Evolutionary conservation across 306 rosid genomes (phyloP), one percentile per base, ranked within the genome.

Genomic region (Pachyrhizus erosus): DNA sequence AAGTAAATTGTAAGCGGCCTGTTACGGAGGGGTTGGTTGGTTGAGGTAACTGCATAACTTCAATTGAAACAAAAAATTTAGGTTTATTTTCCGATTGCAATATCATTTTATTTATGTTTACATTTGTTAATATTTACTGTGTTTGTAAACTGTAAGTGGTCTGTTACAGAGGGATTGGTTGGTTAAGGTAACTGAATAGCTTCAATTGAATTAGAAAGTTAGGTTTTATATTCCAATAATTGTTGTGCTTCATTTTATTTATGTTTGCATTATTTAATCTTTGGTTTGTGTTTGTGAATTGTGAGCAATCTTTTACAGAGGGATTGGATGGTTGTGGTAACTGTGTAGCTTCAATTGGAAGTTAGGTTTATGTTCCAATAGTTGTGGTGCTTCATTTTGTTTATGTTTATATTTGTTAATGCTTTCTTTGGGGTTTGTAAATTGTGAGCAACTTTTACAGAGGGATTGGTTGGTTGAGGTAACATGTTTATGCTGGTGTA

Each of bases 401-500:
- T 4, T 43, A 29, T 48, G 14, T 73, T 48, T 51, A 37, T 20
- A 14, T 46, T 31, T 1, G 5, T 80, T 11, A 14, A 66, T 60
- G 52, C 7, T 18, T 14, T 37, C n/a, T n/a, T n/a, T n/a, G n/a
- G 61, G 39, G 55, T 58, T 51, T 48, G 20, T 61, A 23, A 60
- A 43, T 31, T 39, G 20, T 49, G n/a, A 60, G 68, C 29, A 13
- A 45, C 34, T 39, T 8, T 24, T 45, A 58, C 24, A 3, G 33
- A 21, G 42, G 78, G 61, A 29, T 29, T 27, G 4, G 11, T 29
- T 31, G 18, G 69, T 80, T 33, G 65, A 71, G 73, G 52, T 60
- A 60, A 83, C 65, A 23, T 79, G 17, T 48, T 43, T 86, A 80
- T 83, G 72, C 52, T 46, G 65, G 27, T 82, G 69, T 79, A 94